Evolutionary conservation across 2,329 filamentous ascomycete genomes (phyloP).

Genomic region (Paraphoma sp.): DNA sequence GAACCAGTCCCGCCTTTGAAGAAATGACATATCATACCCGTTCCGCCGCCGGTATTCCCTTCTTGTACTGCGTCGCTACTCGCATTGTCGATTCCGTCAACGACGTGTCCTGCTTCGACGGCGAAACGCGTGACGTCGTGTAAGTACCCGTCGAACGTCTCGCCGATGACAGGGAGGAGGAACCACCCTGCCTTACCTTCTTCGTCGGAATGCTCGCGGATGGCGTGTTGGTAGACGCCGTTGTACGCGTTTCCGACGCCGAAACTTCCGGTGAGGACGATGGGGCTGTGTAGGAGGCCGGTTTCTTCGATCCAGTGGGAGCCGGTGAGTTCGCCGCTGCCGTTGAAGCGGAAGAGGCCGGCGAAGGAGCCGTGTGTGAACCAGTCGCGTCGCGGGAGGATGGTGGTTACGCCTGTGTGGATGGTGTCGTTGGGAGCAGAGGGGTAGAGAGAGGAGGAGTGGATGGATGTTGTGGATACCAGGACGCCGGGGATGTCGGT

Average conservation of each 20-base stretch:
- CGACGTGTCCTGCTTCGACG: conserved; percentile 61
- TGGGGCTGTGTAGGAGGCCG: conserved; percentile 64
- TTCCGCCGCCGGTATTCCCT: conserved; percentile 71
- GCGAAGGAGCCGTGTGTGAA: conserved; percentile 52
- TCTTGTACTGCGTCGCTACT: conserved; percentile 62
- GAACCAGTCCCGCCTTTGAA: conserved; percentile 73
- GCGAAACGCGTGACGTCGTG: conserved; percentile 64
- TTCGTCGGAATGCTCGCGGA: conserved; percentile 52
- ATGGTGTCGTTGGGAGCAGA: conserved; percentile 37
- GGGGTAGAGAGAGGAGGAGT: conserved; percentile 35
- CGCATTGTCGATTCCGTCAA: conserved; percentile 61
- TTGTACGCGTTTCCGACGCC: conserved; percentile 65
- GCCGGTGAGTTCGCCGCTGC: conserved; percentile 68
- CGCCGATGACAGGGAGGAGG: conserved; percentile 63
- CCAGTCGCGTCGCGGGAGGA: conserved; percentile 52
- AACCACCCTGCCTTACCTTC: conserved; percentile 59
- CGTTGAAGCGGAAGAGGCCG: conserved; percentile 66
- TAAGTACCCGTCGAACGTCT: conserved; percentile 69
- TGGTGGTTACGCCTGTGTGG: conserved; percentile 54
- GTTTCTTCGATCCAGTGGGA: conserved; percentile 68
- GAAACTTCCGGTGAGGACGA: conserved; percentile 66
- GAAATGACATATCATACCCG: conserved; percentile 70
- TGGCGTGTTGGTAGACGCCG: conserved; percentile 64
- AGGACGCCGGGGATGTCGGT: conserved; percentile 55
- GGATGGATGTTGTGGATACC: conserved; percentile 50